These are phyloP conservation scores for Schizophyllum commune DNA, from an alignment of 1,284 basidiomycete genomes.

Conservation along the genomic window DNA sequence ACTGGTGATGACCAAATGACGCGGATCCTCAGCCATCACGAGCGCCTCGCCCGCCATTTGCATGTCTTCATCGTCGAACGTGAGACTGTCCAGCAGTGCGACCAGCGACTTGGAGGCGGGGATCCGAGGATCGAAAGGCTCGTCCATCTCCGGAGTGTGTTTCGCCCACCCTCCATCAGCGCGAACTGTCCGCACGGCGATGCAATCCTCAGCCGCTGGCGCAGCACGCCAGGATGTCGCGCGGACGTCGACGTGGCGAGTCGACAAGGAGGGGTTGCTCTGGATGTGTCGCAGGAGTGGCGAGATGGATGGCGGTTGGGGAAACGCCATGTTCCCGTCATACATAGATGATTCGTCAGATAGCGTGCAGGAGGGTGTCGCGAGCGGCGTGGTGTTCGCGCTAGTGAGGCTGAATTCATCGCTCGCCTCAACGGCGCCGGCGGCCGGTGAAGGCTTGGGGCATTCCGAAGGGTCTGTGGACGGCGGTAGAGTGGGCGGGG, in stretches of 20 bases:
- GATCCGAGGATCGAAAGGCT: not conserved
- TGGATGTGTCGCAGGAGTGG: constrained; percentile 33
- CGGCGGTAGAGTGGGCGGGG: constrained; percentile 3
- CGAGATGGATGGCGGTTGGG: constrained; percentile 29
- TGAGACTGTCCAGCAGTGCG: constrained; percentile 5
- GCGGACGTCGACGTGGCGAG: not conserved
- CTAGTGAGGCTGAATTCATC: constrained; percentile 9
- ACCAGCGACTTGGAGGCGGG: constrained; percentile 2
- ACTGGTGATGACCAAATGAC: not conserved
- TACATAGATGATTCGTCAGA: constrained; percentile 25
- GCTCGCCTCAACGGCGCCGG: not conserved
- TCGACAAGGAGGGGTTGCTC: constrained; percentile 25
- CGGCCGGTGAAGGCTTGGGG: constrained; percentile 6
- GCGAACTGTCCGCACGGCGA: not conserved
- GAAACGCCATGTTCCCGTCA: constrained; percentile 30
- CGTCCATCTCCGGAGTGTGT: constrained; percentile 10
- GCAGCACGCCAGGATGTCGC: not conserved
- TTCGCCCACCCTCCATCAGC: not conserved
- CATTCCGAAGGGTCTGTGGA: constrained; percentile 6
- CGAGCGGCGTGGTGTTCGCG: constrained; percentile 18
- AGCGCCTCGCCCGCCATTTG: not conserved
- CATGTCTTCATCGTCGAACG: not conserved
- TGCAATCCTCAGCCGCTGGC: not conserved
- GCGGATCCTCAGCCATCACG: not conserved
- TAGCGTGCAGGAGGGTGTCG: constrained; percentile 25